Evolutionary conservation across 2,329 filamentous ascomycete genomes (phyloP).

Genomic region (Keithomyces neogunnii): DNA sequence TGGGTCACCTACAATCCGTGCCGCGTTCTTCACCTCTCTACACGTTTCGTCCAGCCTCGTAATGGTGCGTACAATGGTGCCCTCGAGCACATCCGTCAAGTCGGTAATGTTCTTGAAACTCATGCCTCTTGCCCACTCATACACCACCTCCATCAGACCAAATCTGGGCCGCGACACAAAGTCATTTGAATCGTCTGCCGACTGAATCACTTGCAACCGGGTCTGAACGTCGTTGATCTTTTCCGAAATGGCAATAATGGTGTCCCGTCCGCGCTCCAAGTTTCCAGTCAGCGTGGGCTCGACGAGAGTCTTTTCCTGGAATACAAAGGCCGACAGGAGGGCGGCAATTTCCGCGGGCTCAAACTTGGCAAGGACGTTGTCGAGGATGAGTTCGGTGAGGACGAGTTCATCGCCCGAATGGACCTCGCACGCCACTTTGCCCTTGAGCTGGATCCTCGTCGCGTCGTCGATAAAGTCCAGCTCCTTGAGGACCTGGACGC

Average conservation of each 20-base stretch:
- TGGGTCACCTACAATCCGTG: constrained; percentile 89
- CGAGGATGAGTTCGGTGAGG: constrained; percentile 88
- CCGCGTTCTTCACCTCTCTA: constrained; percentile 93
- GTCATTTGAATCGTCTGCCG: constrained; percentile 83
- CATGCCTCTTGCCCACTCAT: constrained; percentile 97
- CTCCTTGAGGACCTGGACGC: constrained; percentile 84
- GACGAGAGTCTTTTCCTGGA: constrained; percentile 89
- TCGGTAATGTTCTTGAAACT: constrained; percentile 97
- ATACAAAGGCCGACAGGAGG: constrained; percentile 87
- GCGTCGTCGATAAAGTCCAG: constrained; percentile 85
- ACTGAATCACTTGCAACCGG: constrained; percentile 83
- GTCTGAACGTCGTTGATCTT: constrained; percentile 89
- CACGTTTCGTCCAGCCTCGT: constrained; percentile 93
- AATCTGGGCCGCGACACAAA: constrained; percentile 83
- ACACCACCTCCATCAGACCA: constrained; percentile 93
- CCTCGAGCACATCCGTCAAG: constrained; percentile 91
- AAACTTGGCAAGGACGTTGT: constrained; percentile 92
- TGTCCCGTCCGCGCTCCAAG: constrained; percentile 73
- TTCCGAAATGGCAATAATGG: constrained; percentile 83
- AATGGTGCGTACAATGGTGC: constrained; percentile 93
- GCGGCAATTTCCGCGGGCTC: constrained; percentile 96
- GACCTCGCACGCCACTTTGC: constrained; percentile 96
- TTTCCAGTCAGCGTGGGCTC: constrained; percentile 73
- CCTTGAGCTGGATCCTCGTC: constrained; percentile 86
- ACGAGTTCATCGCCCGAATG: constrained; percentile 96